Evolutionary conservation across 2,329 filamentous ascomycete genomes (phyloP).

Genomic region (Neonectria hederae): DNA sequence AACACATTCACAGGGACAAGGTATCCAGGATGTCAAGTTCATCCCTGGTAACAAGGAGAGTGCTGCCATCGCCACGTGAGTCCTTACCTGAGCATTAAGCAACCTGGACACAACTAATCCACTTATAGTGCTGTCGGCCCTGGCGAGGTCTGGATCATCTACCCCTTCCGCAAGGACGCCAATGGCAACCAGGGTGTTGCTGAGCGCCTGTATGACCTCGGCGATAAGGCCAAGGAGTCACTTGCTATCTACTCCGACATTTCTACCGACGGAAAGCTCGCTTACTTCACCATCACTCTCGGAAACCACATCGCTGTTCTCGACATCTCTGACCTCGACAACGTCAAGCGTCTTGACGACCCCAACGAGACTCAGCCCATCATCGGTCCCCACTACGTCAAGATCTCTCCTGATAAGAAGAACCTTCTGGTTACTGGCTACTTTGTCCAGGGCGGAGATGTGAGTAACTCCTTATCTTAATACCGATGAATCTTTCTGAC

Average conservation of each 20-base stretch:
- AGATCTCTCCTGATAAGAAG: slow-evolving; percentile 71
- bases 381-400: slow-evolving; percentile 71
- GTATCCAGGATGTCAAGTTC: slow-evolving; percentile 73
- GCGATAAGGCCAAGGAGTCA: slow-evolving; percentile 63
- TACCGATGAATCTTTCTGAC: slow-evolving; percentile 2
- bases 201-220: slow-evolving; percentile 67
- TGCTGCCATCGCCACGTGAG: slow-evolving; percentile 65
- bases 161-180: slow-evolving; percentile 65
- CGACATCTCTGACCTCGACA: slow-evolving; percentile 68
- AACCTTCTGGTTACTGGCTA: slow-evolving; percentile 72
- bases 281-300: slow-evolving; percentile 69
- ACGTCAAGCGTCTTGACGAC: slow-evolving; percentile 69
- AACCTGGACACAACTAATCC: neutral
- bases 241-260: slow-evolving; percentile 70
- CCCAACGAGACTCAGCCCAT: slow-evolving; percentile 67
- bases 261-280: slow-evolving; percentile 64
- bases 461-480: slow-evolving; percentile 23
- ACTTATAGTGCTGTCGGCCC: slow-evolving; percentile 59
- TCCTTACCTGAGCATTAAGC: neutral
- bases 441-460: slow-evolving; percentile 69
- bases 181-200: slow-evolving; percentile 66
- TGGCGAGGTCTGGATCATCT: slow-evolving; percentile 72
- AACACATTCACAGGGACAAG: slow-evolving; percentile 53
- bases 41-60: slow-evolving; percentile 68
- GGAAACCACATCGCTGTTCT: slow-evolving; percentile 68